Evolutionary conservation across 306 rosid species (phyloP).

Genomic region (Prunus fruticosa): DNA sequence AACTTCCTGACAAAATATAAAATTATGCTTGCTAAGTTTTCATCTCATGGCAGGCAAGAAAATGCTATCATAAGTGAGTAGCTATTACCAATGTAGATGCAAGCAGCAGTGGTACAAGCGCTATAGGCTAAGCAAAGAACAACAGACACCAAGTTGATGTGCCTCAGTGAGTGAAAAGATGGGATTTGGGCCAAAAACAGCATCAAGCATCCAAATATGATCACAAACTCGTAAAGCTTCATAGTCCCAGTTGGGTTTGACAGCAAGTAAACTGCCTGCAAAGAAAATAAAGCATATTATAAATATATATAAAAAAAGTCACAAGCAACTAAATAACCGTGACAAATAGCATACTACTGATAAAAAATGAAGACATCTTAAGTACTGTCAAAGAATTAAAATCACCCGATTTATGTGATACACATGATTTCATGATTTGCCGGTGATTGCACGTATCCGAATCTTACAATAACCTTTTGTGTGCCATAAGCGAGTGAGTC

Average conservation of each 20-base stretch:
- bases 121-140: conserved; percentile 58
- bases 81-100: conserved; percentile 53
- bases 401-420: no score
- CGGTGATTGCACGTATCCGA: background rate
- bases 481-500: no score
- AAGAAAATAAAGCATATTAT: no score
- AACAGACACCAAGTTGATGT: conserved; percentile 63
- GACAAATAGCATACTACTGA: no score
- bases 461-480: no score
- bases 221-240: conserved; percentile 62
- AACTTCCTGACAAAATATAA: conserved; percentile 32
- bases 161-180: conserved; percentile 75
- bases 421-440: no score
- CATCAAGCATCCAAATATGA: conserved; percentile 75
- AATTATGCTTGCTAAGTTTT: background rate
- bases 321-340: background rate
- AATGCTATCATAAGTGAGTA: background rate
- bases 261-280: conserved; percentile 60
- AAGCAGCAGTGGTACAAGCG: conserved; percentile 57
- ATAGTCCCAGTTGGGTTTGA: conserved; percentile 52
- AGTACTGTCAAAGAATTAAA: no score
- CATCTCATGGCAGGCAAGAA: background rate
- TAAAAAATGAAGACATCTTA: no score
- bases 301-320: background rate
- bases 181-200: conserved; percentile 72